Evolutionary conservation across 1,139 yeast genomes (phyloP).

Genomic region (Taphrina communis): DNA sequence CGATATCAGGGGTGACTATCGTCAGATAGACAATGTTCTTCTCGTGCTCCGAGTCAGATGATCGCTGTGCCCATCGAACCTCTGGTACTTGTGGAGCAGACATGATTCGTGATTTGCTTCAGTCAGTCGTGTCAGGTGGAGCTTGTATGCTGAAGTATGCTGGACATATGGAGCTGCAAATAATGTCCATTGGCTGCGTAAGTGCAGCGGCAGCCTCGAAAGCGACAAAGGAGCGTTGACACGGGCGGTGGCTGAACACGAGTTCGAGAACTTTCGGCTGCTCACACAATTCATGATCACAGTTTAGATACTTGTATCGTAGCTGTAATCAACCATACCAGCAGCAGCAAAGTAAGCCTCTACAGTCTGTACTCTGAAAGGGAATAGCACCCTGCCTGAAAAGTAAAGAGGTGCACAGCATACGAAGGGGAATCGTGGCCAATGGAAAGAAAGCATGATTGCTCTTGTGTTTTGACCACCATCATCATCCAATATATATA

Average conservation of each 20-base stretch:
- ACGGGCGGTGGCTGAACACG: constrained; percentile 11
- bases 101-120: constrained; percentile 2
- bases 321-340: no score
- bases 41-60: constrained; percentile 68
- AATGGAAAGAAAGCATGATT: no score
- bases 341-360: no score
- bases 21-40: constrained; percentile 81
- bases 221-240: constrained; percentile 19
- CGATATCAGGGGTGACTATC: constrained; percentile 73
- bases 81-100: constrained; percentile 38
- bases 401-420: no score
- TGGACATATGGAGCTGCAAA: constrained; percentile 11
- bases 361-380: no score
- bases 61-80: constrained; percentile 56
- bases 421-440: no score
- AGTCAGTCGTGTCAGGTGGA: no score
- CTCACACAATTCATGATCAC: neutral
- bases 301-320: neutral
- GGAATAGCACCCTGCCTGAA: no score
- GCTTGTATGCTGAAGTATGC: neutral
- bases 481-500: no score
- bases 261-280: constrained; percentile 27
- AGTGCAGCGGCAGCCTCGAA: constrained; percentile 16
- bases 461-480: no score
- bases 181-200: constrained; percentile 8